Evolutionary conservation across 768 basidiomycete genomes (phyloP), one percentile per base, ranked within the genome.

Genomic region (Boletus sensibilis): DNA sequence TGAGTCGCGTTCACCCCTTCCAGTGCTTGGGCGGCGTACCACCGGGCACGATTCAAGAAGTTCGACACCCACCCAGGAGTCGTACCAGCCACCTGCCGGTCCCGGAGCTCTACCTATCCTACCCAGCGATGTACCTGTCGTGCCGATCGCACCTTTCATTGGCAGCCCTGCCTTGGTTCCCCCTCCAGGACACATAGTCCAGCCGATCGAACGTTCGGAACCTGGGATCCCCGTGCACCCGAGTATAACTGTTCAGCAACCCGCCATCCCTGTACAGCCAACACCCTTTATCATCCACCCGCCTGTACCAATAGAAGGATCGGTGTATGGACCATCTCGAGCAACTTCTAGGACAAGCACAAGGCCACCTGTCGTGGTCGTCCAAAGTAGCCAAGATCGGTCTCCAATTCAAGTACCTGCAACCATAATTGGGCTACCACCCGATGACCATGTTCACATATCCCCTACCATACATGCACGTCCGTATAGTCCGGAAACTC

Each of bases 21-120:
- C 59, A 14, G 53, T 70, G 4, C 69, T 50, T 21, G 57, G 42
- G 8, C 65, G 45, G 5, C 59, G 39, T 23, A 55, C 57, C 1
- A 38, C 16, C 3, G 52, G 25, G 10, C 55, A 2, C 10, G 67
- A 57, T 18, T 68, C 68, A 16, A 54, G 53, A 25, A 54, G 39
- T 43, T 71, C 69, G 33, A 71, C 68, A 14, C 53, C 64, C 8
- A 70, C 67, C 11, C 68, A 71, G 23, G 58, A 52, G n/a, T 56
- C 69, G 18, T 61, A 44, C 27, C 51, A 54, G 1, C 69, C 42
- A 37, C 61, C 57, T 12, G 33, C 2, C 29, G 61, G 63, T 52
- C 65, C 65, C 7, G 55, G 48, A 39, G 47, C 41, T 16, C 12
- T 57, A 1, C 65, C 55, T 21, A 14, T 70, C n/a, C 65, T 42